Evolutionary conservation across 805 yeast genomes (phyloP).

Genomic region (Candida schatavii): DNA sequence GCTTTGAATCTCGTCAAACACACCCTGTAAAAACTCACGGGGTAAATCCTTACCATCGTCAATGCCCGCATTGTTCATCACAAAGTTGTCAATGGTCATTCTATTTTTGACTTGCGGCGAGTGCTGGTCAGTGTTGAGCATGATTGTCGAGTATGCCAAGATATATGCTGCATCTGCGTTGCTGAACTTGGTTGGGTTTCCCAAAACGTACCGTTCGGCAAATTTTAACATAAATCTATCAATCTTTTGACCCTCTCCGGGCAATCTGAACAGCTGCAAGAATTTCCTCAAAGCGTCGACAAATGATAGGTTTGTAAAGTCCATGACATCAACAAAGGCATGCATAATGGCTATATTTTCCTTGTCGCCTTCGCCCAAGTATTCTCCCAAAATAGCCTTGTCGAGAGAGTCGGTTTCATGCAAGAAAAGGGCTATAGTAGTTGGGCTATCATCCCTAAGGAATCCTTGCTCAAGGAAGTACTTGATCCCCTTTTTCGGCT

Average conservation of each 20-base stretch:
- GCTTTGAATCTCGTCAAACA: slow-evolving; percentile 72
- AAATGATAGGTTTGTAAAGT: slow-evolving; percentile 64
- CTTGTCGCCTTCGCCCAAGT: slow-evolving; percentile 83
- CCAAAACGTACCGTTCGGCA: slow-evolving; percentile 87
- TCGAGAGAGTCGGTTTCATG: slow-evolving; percentile 72
- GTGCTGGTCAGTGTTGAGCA: slow-evolving; percentile 94
- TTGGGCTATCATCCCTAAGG: slow-evolving; percentile 57
- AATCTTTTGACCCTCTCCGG: slow-evolving; percentile 98
- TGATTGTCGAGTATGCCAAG: slow-evolving; percentile 83
- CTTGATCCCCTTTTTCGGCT: slow-evolving; percentile 77
- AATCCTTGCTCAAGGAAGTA: slow-evolving; percentile 62
- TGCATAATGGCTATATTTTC: slow-evolving; percentile 83
- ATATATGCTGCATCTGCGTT: slow-evolving; percentile 94
- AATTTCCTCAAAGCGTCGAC: slow-evolving; percentile 84
- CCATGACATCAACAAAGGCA: slow-evolving; percentile 85
- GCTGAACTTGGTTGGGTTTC: slow-evolving; percentile 83
- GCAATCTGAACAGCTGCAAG: slow-evolving; percentile 85
- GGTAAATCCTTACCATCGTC: slow-evolving; percentile 88
- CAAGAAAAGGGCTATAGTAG: slow-evolving; percentile 71
- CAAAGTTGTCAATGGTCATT: slow-evolving; percentile 86
- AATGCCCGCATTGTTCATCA: slow-evolving; percentile 85
- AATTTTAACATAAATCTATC: slow-evolving; percentile 96
- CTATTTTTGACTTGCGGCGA: slow-evolving; percentile 80
- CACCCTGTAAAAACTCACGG: slow-evolving; percentile 60
- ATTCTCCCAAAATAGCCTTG: slow-evolving; percentile 85